Percentiles rank a stretch among this genome's conserved stretches.
These are phyloP conservation scores for Paecilomyces formosus DNA, from an alignment of 2,329 filamentous ascomycete species.

Conservation along the genomic window DNA sequence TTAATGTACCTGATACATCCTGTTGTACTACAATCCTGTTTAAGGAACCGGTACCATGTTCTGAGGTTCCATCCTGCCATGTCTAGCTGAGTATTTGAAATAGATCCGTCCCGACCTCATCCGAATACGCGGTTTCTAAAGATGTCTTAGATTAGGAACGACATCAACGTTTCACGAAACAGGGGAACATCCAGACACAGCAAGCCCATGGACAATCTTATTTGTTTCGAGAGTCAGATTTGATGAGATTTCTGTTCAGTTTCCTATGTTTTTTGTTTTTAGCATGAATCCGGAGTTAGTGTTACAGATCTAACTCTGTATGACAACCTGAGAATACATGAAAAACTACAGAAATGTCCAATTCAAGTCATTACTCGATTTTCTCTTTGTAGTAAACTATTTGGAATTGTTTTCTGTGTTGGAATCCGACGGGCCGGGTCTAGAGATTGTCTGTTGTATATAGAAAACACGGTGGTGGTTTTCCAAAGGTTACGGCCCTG, in stretches of 20 bases:
- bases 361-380: background rate
- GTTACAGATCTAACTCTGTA: background rate
- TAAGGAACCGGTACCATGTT: background rate
- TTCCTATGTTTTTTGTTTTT: too few species aligned
- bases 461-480: background rate
- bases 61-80: background rate
- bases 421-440: background rate
- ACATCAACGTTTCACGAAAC: background rate
- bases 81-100: background rate
- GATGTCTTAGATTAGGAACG: background rate
- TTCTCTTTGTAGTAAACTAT: background rate
- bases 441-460: background rate
- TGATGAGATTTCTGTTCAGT: too few species aligned
- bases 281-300: too few species aligned
- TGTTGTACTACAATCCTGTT: background rate
- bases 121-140: background rate
- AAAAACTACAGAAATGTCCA: background rate
- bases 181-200: background rate
- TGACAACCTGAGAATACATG: background rate
- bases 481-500: background rate
- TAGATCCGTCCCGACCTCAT: background rate
- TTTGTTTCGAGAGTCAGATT: too few species aligned
- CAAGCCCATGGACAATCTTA: background rate
- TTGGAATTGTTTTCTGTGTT: background rate
- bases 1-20: background rate